Evolutionary conservation across 1,139 yeast species (phyloP), one percentile per base, ranked within the genome.

Genomic region (Suhomyces bolitotheri): DNA sequence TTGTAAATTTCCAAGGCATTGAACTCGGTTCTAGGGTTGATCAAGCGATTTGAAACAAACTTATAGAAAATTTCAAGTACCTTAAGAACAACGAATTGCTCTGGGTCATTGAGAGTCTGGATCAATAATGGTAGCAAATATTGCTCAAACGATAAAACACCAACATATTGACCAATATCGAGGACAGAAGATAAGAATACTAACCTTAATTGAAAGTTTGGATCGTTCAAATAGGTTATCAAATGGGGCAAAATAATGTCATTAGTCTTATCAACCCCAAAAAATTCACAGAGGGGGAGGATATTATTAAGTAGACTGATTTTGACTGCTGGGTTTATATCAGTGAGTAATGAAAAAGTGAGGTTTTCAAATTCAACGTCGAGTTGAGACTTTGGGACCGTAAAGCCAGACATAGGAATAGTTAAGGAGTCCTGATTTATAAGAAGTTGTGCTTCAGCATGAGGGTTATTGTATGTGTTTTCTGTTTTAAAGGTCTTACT

Each of bases 171-270:
- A 0, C 95, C 86, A 16, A 94, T 66, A 1, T 82, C 79, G 5
- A 88, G 73, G n/a, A 90, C 77, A n/a, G 88, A 73, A 24, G 81
- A 75, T 29, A 90, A 78, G 49, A 94, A 81, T 6, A 82, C 80
- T 21, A 84, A 64, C 39, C 95, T 69, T 16, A 92, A 64, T 19
- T 78, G 75, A 3, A 83, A 68, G 50, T 82, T 80, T 33, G 79
- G 72, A 53, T 89, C 97, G 56, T 94, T 94, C 41, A 94, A 63
- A 52, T 89, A 94, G 0, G 97, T 90, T 29, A 92, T 89, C 36
- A 90, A 65, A 64, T 94, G 98, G 27, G 96, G 90, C 31, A 94
- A 61, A 11, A 94, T 80, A 27, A 90, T 70, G 57, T 94, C 97
- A 53, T 86, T 89, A 0, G 96, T 84, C 48, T 80, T 84, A 35